Evolutionary conservation across 2,329 filamentous ascomycete species (phyloP), one percentile per base, ranked within the genome.

Genomic region (Orbilia blumenaviensis): DNA sequence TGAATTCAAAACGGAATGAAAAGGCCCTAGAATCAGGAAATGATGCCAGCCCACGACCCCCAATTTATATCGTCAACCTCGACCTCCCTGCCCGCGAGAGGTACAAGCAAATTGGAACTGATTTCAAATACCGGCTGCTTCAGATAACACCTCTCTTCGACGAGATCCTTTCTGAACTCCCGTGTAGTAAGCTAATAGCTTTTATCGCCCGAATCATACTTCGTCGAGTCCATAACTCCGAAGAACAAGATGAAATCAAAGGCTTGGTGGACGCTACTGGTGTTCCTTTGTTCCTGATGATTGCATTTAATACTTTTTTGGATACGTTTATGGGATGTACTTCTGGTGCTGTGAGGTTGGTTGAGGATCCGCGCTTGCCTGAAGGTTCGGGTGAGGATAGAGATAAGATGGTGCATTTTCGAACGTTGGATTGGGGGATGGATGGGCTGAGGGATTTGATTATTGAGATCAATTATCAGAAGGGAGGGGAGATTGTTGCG

Each of bases 271-370:
- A 82, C 25, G 84, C 81, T 1, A 85, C 85, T 0, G 85, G 84
- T 0, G 83, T 91, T 2, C 84, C 86, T 0, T 83, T 90, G 80
- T 88, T 89, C 78, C 81, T 90, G 0, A 83, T 91, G 0, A 85
- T 91, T 1, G 86, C 86, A 1, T 85, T 90, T 78, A 91, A 91
- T 78, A 87, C 88, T 1, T 81, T 90, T 1, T 83, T 91, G 0
- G 89, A 91, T 79, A 82, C 87, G 3, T 83, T 91, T 36, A 86
- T 91, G 82, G 89, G 89, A 1, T 91, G 89, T 80, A 90, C 89
- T 0, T 89, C 87, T 75, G 87, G 87, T 21, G 87, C 84, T 14
- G 82, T 83, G 4, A 77, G 81, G 34, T 80, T 83, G 0, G 7
- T 74, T 78, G 32, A 80, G 79, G 21, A 77, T 62, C 9, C 58